Conservation (phyloP, 2,329 filamentous ascomycete genomes). For the Colletotrichum sp. region DNA sequence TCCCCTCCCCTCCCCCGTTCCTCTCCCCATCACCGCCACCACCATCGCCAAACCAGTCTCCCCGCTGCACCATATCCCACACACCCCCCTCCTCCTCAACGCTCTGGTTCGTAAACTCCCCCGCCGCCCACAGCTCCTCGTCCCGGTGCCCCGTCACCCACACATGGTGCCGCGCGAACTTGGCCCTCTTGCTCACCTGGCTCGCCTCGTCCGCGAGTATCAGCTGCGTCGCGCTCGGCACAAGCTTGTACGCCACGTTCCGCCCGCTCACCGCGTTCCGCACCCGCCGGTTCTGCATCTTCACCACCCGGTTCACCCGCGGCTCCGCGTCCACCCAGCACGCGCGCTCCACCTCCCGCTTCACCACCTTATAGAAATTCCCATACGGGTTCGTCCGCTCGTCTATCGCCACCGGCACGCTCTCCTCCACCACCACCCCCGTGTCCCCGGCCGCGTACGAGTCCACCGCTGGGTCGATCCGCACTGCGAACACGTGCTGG, state of each 20-base stretch:
- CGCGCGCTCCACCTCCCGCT: slow-evolving; percentile 49
- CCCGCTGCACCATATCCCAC: slow-evolving; percentile 48
- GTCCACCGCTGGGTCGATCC: slow-evolving; percentile 70
- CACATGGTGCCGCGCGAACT: slow-evolving; percentile 49
- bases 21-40: not conserved
- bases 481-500: slow-evolving; percentile 71
- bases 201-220: slow-evolving; percentile 50
- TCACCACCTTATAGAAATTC: slow-evolving; percentile 62
- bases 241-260: slow-evolving; percentile 54
- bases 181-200: slow-evolving; percentile 45
- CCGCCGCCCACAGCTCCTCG: slow-evolving; percentile 55
- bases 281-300: slow-evolving; percentile 50
- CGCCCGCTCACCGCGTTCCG: slow-evolving; percentile 54
- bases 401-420: slow-evolving; percentile 41
- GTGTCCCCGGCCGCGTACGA: slow-evolving; percentile 49
- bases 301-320: slow-evolving; percentile 52
- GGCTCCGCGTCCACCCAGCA: slow-evolving; percentile 59
- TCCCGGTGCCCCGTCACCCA: slow-evolving; percentile 57
- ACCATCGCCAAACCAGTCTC: slow-evolving; percentile 46
- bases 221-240: slow-evolving; percentile 49
- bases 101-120: slow-evolving; percentile 57
- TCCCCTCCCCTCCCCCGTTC: not conserved
- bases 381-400: slow-evolving; percentile 63
- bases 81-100: slow-evolving; percentile 47
- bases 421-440: slow-evolving; percentile 49